These are phyloP conservation scores for Psophocarpus tetragonolobus DNA, from an alignment of 306 rosid species.

Conservation along the genomic window DNA sequence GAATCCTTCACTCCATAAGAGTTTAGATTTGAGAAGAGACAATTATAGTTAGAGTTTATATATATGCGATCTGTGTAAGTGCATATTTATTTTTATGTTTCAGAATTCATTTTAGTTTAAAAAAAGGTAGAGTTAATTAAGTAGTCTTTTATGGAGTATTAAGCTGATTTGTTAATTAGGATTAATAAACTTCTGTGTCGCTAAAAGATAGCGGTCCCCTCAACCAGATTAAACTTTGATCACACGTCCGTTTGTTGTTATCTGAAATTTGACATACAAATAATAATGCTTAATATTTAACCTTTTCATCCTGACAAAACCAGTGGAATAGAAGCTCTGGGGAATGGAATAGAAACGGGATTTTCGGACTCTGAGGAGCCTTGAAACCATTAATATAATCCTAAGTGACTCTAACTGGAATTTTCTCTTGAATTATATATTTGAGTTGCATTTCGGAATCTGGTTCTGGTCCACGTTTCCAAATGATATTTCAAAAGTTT, in stretches of 20 bases:
- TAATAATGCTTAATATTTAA: slow-evolving; percentile 13
- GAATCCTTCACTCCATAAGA: no score
- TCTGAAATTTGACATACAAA: slow-evolving; percentile 41
- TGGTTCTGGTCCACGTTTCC: slow-evolving; percentile 69
- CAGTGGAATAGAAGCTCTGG: slow-evolving; percentile 99
- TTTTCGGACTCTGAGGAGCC: slow-evolving; percentile 78
- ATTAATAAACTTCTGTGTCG: no score
- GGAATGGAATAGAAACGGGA: slow-evolving; percentile 99
- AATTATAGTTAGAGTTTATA: no score
- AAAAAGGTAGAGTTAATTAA: no score
- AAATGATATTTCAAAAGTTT: slow-evolving; percentile 58
- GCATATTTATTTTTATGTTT: no score
- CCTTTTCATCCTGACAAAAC: slow-evolving; percentile 59
- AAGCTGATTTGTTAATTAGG: no score
- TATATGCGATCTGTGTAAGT: no score
- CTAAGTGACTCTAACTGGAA: slow-evolving; percentile 35
- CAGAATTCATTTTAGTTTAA: no score
- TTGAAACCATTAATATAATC: slow-evolving; percentile 43
- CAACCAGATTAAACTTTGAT: slow-evolving; percentile 38
- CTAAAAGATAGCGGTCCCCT: slow-evolving; percentile 46
- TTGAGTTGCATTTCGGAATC: slow-evolving; percentile 63
- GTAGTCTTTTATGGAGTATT: neutral
- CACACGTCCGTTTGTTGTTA: slow-evolving; percentile 55
- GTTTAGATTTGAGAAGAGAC: no score
- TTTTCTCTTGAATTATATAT: slow-evolving; percentile 37